Conservation (phyloP, 1,284 basidiomycete species). For the Cutaneotrichosporon sp. region DNA sequence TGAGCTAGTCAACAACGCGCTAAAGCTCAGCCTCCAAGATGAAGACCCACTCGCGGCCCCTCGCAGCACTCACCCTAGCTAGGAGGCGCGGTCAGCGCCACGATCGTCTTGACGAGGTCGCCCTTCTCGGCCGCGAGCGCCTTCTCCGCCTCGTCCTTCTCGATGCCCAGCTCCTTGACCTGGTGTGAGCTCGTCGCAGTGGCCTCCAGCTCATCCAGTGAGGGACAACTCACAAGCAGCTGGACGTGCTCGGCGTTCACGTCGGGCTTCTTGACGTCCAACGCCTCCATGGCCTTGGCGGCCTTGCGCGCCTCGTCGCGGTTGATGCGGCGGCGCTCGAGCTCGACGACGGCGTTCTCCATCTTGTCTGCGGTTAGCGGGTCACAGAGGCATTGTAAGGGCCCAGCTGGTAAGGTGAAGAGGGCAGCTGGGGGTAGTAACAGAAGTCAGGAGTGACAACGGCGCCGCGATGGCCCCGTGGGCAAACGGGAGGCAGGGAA, state of each 20-base stretch:
- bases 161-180: slow-evolving; percentile 41
- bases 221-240: slow-evolving; percentile 37
- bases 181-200: slow-evolving; percentile 19
- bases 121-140: slow-evolving; percentile 40
- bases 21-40: too few relatives aligned
- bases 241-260: slow-evolving; percentile 41
- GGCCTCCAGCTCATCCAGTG: neutral
- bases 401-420: neutral
- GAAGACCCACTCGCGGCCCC: too few relatives aligned
- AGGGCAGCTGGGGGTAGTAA: too few relatives aligned
- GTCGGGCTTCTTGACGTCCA: slow-evolving; percentile 31
- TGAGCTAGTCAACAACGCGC: neutral
- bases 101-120: slow-evolving; percentile 44
- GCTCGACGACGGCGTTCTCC: slow-evolving; percentile 41
- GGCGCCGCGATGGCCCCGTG: too few relatives aligned
- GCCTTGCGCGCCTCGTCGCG: slow-evolving; percentile 48
- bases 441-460: too few relatives aligned
- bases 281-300: slow-evolving; percentile 41
- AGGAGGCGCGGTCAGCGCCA: slow-evolving; percentile 30
- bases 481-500: neutral
- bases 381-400: too few relatives aligned
- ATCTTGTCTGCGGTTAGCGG: slow-evolving; percentile 40
- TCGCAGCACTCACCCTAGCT: neutral
- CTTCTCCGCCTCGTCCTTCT: slow-evolving; percentile 35
- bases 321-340: slow-evolving; percentile 41